Evolutionary conservation across 2,329 filamentous ascomycete species (phyloP), one percentile per base, ranked within the genome.

Genomic region (Diplodia sapinea): DNA sequence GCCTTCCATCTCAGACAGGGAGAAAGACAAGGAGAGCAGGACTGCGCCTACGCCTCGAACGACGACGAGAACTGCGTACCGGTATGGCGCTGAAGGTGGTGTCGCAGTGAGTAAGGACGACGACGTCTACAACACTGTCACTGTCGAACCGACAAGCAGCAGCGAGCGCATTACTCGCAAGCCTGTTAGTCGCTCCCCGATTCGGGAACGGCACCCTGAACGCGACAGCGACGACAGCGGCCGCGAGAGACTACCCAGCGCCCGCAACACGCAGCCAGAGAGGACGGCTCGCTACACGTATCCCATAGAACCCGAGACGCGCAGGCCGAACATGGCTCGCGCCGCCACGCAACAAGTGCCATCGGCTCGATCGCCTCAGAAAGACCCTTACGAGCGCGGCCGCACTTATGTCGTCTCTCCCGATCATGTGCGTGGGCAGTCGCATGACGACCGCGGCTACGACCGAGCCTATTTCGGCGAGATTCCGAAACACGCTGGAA

Each of bases 41-140:
- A 70, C 70, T 13, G 62, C 75, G 3, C 73, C 75, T n/a, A 67
- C 71, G 4, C 55, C 72, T 0, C 71, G 72, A 31, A 66, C 73
- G 6, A 69, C 71, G 56, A 61, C 64, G 8, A 47, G 43, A 20
- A 73, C 68, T 29, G 75, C 70, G 56, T 76, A 78, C 55, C 73
- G 75, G 68, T 78, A 75, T 68, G 66, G 72, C 31, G 70, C 66
- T 23, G 73, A 76, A 52, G 55, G 73, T 6, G 68, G 65, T 33
- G 68, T 67, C 33, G 9, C 56, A n/a, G 26, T 64, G 40, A 31
- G 12, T 20, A 33, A 15, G 12, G 47, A 63, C 15, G 59, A 55
- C 50, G 51, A 71, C 66, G 71, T 72, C 54, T 75, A 76, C 67
- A 75, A 74, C 68, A 76, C 75, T 26, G 69, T 79, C 31, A 68